Base-by-base conservation (phyloP, 2,329 filamentous ascomycete genomes). In the Septoria petroselini region DNA sequence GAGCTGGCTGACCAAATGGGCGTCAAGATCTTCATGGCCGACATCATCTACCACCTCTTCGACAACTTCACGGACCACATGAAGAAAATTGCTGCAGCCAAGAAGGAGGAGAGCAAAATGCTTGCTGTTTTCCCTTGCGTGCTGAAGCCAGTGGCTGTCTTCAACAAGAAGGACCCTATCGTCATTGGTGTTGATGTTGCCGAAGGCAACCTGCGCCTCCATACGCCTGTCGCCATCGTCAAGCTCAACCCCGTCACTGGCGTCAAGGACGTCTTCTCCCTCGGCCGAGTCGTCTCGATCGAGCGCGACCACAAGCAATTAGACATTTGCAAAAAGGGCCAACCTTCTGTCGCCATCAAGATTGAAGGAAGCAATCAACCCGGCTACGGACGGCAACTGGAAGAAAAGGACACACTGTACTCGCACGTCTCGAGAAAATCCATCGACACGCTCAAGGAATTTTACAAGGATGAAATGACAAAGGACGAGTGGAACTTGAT, bases 21-120 rank as follows among this genome's bases (percentile, higher is more conserved):
- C 43, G 88, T 98, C 74, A 97, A 95, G 77, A 88, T 98, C 63
- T 98, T 98, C 76, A 95, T 89, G 2, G 93, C 94, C 2, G 91
- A 98, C 71, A 98, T 98, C 63, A 98, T 98, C 66, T 98, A 98
- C 72, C 93, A 98, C 71, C 77, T 98, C 50, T 98, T 98, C 70
- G 94, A 98, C 71, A 79, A 87, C 58, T 98, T 98, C 73, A 97
- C 88, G 35, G 88, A 88, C 70, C 91, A 98, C 72, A 95, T 96
- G 87, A 84, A 84, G 23, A 78, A 87, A 62, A 80, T 95, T 60
- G 78, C 85, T 23, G 90, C 91, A 73, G 85, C 91, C 77, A 91
- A 90, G 76, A 96, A 96, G 78, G 91, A 97, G 66, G 91, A 97
- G 65, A 88, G 84, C 65, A 97, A 97, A 77, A 82, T 96, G 75